Conservation (phyloP, 2,329 filamentous ascomycete species). For the Trichoderma atroviride region DNA sequence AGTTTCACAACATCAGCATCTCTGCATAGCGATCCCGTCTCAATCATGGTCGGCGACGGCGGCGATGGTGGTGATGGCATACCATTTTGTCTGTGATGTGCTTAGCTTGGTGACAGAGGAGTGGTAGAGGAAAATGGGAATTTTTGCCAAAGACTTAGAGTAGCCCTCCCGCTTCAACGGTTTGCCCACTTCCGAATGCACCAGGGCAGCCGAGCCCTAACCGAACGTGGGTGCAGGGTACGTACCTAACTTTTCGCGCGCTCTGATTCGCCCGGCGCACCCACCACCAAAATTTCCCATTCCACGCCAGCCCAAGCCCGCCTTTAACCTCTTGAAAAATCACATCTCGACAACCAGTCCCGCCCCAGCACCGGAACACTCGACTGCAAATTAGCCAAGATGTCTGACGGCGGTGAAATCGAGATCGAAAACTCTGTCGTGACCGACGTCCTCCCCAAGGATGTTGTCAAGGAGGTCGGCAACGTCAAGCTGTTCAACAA, state of each 20-base stretch:
- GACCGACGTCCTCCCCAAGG: constrained; percentile 88
- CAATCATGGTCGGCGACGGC: constrained; percentile 15
- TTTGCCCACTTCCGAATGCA: constrained; percentile 35
- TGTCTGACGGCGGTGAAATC: constrained; percentile 95
- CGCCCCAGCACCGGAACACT: constrained; percentile 42
- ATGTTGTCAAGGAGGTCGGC: constrained; percentile 85
- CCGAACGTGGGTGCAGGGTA: constrained; percentile 36
- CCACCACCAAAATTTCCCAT: constrained; percentile 44
- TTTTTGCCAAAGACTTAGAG: constrained; percentile 36
- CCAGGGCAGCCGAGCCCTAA: constrained; percentile 51
- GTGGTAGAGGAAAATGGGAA: constrained; percentile 40
- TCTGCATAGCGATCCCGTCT: constrained; percentile 28
- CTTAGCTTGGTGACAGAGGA: constrained; percentile 42
- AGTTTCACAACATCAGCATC: constrained; percentile 30
- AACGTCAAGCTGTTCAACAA: constrained; percentile 98
- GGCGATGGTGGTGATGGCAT: constrained; percentile 33
- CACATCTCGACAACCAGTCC: constrained; percentile 44
- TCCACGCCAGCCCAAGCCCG: constrained; percentile 38
- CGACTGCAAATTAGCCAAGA: constrained; percentile 58
- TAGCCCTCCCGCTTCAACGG: constrained; percentile 37
- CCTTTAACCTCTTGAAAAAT: constrained; percentile 42
- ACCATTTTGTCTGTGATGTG: constrained; percentile 50
- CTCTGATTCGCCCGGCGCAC: constrained; percentile 42
- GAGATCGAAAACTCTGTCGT: constrained; percentile 79
- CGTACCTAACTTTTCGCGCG: constrained; percentile 34